Evolutionary conservation across 2,329 filamentous ascomycete genomes (phyloP), one percentile per base, ranked within the genome.

Genomic region (Phialocephala sp.): DNA sequence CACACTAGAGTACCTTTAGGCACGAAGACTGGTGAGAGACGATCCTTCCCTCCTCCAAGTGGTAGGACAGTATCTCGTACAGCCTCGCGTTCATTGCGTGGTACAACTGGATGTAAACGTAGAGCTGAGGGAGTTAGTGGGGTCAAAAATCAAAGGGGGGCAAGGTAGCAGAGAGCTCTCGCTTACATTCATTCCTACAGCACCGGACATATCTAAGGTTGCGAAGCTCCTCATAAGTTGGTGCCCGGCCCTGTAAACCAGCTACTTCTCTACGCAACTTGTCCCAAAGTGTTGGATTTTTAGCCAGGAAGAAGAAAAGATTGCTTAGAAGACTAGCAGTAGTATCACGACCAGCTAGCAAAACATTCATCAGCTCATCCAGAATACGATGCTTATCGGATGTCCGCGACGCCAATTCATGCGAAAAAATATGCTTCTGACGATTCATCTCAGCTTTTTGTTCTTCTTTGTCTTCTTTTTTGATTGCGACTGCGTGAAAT

Each of bases 331-430:
- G 77, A 50, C 78, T 78, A 2, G 84, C 85, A 0, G 84, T 87
- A 0, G 85, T 88, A 68, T 89, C 86, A 15, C 85, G 78, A 0
- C 85, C 86, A 0, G 85, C 86, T 1, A 87, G 76, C 59, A 88
- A 80, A 63, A 87, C 81, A 61, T 81, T 81, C 35, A 86, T 76
- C 8, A 84, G 72, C 69, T 88, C 82, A 68, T 83, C 81, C 5
- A 82, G 77, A 8, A 87, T 73, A n/a, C 80, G 78, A 9, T 68
- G 79, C 68, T 65, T 80, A 75, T 79, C 82, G 72, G 66, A 78
- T 69, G 79, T 80, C 5, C 80, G 77, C 54, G 82, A 79, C 8
- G 84, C 79, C 27, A 90, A 74, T 71, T 87, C 86, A 63, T 87
- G 75, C 14, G 88, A 78, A 66, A 89, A 88, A 11, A 87, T 78